A percentile compares a stretch with the other conserved stretches of the same genome.
Evolutionary conservation across 2,329 filamentous ascomycete species (phyloP).

Genomic region (Orbilia brochopaga): DNA sequence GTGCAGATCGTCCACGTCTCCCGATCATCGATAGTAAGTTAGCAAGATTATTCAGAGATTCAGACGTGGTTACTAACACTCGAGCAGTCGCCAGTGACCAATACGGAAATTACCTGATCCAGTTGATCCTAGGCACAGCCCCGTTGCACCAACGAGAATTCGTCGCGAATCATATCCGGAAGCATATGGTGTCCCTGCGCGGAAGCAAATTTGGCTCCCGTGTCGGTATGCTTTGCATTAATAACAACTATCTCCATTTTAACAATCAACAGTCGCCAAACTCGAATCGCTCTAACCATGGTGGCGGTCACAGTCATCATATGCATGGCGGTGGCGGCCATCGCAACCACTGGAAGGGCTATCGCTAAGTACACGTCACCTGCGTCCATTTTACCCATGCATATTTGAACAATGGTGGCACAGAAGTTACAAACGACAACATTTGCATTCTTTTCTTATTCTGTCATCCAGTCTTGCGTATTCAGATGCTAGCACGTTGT

Average conservation of each 20-base stretch:
- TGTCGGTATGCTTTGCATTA: constrained; percentile 98
- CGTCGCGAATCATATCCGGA: constrained; percentile 91
- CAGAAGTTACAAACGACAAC: not conserved
- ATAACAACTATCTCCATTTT: constrained; percentile 58
- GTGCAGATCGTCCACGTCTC: constrained; percentile 88
- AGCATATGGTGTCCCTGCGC: constrained; percentile 98
- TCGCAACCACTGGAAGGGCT: constrained; percentile 42
- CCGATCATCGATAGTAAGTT: constrained; percentile 86
- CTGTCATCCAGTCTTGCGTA: not conserved
- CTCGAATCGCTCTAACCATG: constrained; percentile 20
- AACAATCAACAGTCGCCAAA: constrained; percentile 17
- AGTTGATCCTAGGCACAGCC: constrained; percentile 92
- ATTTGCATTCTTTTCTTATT: not conserved
- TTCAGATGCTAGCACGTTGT: not conserved
- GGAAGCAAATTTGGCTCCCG: constrained; percentile 98
- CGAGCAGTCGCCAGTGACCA: constrained; percentile 81
- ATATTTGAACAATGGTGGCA: constrained; percentile 3
- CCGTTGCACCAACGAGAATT: constrained; percentile 87
- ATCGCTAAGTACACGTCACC: constrained; percentile 20
- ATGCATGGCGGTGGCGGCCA: constrained; percentile 18
- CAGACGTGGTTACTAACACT: not conserved
- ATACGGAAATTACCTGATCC: constrained; percentile 97
- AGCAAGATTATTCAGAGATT: constrained; percentile 13
- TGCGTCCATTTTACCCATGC: not conserved
- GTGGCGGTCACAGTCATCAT: constrained; percentile 22